These are phyloP conservation scores for Luffa aegyptiaca DNA, from an alignment of 306 rosid genomes.

Conservation along the genomic window DNA sequence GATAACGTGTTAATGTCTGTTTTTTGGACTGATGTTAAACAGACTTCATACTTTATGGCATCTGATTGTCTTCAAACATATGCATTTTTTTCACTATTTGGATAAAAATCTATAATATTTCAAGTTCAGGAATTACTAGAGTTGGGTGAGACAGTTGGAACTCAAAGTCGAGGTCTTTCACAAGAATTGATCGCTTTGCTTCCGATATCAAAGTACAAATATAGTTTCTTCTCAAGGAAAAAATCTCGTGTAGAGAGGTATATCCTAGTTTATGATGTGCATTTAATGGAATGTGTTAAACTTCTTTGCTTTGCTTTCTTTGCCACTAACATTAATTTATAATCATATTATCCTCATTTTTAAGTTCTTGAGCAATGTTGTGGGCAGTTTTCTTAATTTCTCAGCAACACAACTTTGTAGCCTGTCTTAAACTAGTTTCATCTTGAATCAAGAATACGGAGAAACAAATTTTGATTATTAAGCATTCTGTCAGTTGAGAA, in stretches of 20 bases:
- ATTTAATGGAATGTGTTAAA: neutral
- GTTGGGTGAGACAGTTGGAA: slow-evolving; percentile 88
- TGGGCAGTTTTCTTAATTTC: neutral
- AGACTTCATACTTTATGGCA: neutral
- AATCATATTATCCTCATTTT: neutral
- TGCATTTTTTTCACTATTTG: neutral
- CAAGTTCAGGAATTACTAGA: slow-evolving; percentile 75
- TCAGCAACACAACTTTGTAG: neutral
- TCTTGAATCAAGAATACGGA: neutral
- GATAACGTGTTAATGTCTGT: neutral
- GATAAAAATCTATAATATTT: neutral
- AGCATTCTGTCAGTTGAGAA: neutral
- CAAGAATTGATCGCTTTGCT: slow-evolving; percentile 74
- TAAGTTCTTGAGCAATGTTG: neutral
- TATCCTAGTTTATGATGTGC: neutral
- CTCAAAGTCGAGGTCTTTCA: slow-evolving; percentile 94
- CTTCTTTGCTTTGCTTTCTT: neutral
- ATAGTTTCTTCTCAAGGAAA: slow-evolving; percentile 68
- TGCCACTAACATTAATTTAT: neutral
- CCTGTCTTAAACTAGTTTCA: neutral
- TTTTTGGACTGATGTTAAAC: neutral
- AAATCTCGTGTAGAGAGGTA: slow-evolving; percentile 83
- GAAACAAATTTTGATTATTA: neutral
- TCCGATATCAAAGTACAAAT: slow-evolving; percentile 83
- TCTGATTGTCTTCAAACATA: neutral